phyloP scores from a whole-genome alignment of 2,329 filamentous ascomycete genomes.

The Nothomitra cinnamomea region DNA sequence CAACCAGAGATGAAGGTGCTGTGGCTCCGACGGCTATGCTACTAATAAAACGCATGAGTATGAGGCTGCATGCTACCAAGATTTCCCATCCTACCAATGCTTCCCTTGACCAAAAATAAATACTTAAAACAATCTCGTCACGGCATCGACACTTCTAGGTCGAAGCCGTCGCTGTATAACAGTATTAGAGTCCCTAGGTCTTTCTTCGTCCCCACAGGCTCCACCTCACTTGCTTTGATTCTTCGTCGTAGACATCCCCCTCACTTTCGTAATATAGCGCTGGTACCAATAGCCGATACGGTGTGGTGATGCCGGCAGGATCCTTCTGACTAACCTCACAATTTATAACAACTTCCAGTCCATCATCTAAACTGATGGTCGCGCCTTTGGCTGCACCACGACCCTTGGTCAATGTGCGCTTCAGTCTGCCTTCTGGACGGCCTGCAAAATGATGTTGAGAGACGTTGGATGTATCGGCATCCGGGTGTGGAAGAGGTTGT shows the following conservation, averaged over 20 bases:
- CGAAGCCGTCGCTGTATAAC: too few relatives aligned
- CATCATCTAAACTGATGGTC: slow-evolving; percentile 62
- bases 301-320: slow-evolving; percentile 71
- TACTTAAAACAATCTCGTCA: too few relatives aligned
- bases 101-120: too few relatives aligned
- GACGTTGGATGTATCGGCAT: background rate
- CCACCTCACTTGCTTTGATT: background rate
- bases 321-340: slow-evolving; percentile 77
- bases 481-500: background rate
- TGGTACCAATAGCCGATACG: slow-evolving; percentile 76
- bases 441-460: background rate
- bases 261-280: slow-evolving; percentile 36
- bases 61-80: too few relatives aligned
- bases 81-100: too few relatives aligned
- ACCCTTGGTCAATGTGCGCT: background rate
- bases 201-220: background rate
- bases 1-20: too few relatives aligned
- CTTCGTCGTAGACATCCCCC: background rate
- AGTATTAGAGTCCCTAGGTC: too few relatives aligned
- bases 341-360: slow-evolving; percentile 74
- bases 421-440: background rate
- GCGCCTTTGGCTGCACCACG: slow-evolving; percentile 22
- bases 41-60: too few relatives aligned
- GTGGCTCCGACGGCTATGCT: too few relatives aligned
- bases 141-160: too few relatives aligned